These are phyloP conservation scores for Glaciozyma antarctica DNA, from an alignment of 768 basidiomycete species.

Conservation along the genomic window DNA sequence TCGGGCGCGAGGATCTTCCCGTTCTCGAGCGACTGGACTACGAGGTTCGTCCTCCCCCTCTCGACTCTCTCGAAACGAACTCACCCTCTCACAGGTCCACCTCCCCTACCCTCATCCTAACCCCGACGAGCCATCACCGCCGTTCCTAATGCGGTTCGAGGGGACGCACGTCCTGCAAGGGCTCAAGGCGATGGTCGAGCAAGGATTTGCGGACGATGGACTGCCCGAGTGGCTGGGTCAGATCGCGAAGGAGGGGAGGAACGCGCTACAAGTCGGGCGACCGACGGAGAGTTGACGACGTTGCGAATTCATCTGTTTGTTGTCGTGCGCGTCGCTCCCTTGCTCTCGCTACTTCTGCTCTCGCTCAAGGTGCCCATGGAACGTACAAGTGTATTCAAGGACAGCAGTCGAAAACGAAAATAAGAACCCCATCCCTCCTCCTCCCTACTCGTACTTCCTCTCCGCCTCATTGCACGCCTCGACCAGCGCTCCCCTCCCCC, in stretches of 20 bases:
- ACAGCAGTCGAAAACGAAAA: no score
- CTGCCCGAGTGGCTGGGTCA: slow-evolving; percentile 1
- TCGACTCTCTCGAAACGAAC: neutral
- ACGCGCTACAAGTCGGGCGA: neutral
- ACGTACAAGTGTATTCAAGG: no score
- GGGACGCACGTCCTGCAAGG: slow-evolving; percentile 12
- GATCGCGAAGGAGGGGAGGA: neutral
- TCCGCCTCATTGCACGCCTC: slow-evolving; percentile 28
- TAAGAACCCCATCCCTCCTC: no score
- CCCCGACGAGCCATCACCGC: neutral
- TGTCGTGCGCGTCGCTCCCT: no score
- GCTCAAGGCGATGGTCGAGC: slow-evolving; percentile 1
- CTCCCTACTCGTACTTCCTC: neutral
- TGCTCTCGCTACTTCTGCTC: no score
- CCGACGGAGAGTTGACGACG: no score
- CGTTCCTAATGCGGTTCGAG: slow-evolving; percentile 7
- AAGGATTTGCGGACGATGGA: neutral
- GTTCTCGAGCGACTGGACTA: slow-evolving; percentile 8
- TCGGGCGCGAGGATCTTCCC: slow-evolving; percentile 1
- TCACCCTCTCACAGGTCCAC: neutral
- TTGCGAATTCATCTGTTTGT: no score
- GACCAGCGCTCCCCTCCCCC: slow-evolving; percentile 11
- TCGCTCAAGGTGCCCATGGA: no score
- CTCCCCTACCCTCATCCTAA: neutral
- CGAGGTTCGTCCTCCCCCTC: neutral